Conservation (phyloP, 2,329 filamentous ascomycete genomes). For the Cryphonectria parasitica region DNA sequence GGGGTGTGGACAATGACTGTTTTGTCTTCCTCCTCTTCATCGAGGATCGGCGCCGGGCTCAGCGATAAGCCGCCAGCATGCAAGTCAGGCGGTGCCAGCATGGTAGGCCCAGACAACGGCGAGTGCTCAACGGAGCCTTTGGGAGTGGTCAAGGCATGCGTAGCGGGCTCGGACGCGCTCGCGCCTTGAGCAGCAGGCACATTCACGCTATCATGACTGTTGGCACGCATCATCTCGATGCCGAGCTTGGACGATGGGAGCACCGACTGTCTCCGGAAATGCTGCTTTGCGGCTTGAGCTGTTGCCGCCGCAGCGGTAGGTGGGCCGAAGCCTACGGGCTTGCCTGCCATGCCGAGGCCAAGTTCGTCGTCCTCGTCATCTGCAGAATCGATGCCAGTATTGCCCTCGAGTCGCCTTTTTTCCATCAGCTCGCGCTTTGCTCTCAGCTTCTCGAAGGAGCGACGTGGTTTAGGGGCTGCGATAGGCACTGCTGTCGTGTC, state of each 20-base stretch:
- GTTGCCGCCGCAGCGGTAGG: slow-evolving; percentile 21
- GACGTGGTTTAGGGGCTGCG: slow-evolving; percentile 55
- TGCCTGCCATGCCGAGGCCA: slow-evolving; percentile 51
- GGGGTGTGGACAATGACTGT: slow-evolving; percentile 35
- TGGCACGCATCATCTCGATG: slow-evolving; percentile 97
- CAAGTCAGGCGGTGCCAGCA: slow-evolving; percentile 27
- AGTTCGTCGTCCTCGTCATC: slow-evolving; percentile 96
- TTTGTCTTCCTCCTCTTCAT: slow-evolving; percentile 31
- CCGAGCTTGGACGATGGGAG: slow-evolving; percentile 86
- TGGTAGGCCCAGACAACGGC: slow-evolving; percentile 18
- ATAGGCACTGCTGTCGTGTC: slow-evolving; percentile 44
- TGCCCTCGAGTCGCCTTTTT: slow-evolving; percentile 71
- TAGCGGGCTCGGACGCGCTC: slow-evolving; percentile 52
- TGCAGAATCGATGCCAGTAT: slow-evolving; percentile 70
- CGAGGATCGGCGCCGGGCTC: slow-evolving; percentile 20
- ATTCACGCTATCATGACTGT: slow-evolving; percentile 83
- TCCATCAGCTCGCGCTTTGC: slow-evolving; percentile 77
- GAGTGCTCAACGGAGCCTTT: slow-evolving; percentile 39
- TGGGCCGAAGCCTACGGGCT: slow-evolving; percentile 35
- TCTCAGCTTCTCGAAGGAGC: slow-evolving; percentile 73
- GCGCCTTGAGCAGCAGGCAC: slow-evolving; percentile 50
- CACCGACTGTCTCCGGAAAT: slow-evolving; percentile 58
- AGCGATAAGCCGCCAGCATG: slow-evolving; percentile 18
- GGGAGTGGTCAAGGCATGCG: slow-evolving; percentile 54
- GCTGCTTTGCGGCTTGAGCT: slow-evolving; percentile 36